Conservation (phyloP, 1,284 basidiomycete species). For the Anthracocystis setariae region DNA sequence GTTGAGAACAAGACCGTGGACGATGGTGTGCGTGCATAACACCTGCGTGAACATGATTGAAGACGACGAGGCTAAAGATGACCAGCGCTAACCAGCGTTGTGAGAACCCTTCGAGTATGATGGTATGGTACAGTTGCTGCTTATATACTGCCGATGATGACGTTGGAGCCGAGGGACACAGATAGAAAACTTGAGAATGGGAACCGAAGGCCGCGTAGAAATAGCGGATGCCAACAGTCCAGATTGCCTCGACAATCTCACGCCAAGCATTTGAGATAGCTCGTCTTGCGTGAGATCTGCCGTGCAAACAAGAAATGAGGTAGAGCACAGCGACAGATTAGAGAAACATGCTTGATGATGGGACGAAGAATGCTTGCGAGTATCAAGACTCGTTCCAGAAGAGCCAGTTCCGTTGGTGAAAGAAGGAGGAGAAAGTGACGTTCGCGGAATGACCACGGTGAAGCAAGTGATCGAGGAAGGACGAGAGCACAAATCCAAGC, state of each 20-base stretch:
- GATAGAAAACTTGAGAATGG: background rate
- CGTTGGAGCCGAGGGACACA: conserved; percentile 1
- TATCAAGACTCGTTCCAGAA: conserved; percentile 18
- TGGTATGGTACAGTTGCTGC: conserved; percentile 34
- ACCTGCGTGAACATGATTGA: conserved; percentile 9
- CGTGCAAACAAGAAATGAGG: background rate
- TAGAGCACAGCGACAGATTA: background rate
- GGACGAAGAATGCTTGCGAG: conserved; percentile 17
- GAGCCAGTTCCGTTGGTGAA: conserved; percentile 2
- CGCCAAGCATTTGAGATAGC: background rate
- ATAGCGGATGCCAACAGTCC: background rate
- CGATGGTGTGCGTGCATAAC: conserved; percentile 24
- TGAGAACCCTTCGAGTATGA: conserved; percentile 31
- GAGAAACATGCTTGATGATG: conserved; percentile 7
- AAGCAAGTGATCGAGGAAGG: too few relatives aligned
- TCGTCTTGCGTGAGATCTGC: background rate
- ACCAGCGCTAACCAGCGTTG: conserved; percentile 18
- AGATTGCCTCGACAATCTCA: background rate
- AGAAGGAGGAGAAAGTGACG: background rate
- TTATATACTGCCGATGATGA: conserved; percentile 7
- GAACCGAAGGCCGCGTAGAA: background rate
- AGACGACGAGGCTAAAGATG: conserved; percentile 5
- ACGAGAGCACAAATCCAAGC: background rate
- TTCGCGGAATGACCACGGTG: background rate
- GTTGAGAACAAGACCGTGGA: background rate